Evolutionary conservation across 768 basidiomycete species (phyloP).

Genomic region (Suillus subaureus): DNA sequence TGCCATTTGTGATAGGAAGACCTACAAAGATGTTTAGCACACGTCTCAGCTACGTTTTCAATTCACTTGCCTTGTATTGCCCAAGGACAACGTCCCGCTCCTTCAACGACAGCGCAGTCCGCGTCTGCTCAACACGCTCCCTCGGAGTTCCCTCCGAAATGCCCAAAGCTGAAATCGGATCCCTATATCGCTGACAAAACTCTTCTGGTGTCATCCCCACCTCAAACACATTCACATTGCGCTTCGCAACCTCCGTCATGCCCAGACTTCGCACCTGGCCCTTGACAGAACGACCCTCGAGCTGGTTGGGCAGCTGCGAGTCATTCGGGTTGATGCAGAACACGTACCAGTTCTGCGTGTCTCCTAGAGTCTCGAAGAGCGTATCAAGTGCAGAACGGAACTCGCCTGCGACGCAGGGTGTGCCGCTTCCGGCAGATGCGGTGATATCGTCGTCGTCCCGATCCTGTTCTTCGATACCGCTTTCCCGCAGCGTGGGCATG

Average conservation of each 20-base stretch:
- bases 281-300: slow-evolving; percentile 90
- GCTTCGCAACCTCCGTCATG: slow-evolving; percentile 72
- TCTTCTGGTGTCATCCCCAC: slow-evolving; percentile 85
- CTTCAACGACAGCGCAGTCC: slow-evolving; percentile 54
- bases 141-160: slow-evolving; percentile 60
- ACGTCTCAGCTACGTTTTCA: neutral
- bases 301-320: slow-evolving; percentile 90
- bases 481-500: slow-evolving; percentile 38
- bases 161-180: slow-evolving; percentile 59
- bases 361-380: slow-evolving; percentile 84
- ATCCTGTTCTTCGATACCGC: slow-evolving; percentile 42
- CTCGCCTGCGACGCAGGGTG: slow-evolving; percentile 84
- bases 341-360: slow-evolving; percentile 89
- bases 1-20: slow-evolving; percentile 82
- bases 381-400: slow-evolving; percentile 85
- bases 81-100: slow-evolving; percentile 83
- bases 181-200: slow-evolving; percentile 81
- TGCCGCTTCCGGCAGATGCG: slow-evolving; percentile 33
- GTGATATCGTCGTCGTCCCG: slow-evolving; percentile 40
- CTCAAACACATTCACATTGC: slow-evolving; percentile 71
- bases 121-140: slow-evolving; percentile 62
- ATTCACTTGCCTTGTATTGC: slow-evolving; percentile 65
- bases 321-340: slow-evolving; percentile 96
- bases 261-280: slow-evolving; percentile 87
- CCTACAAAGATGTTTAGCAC: slow-evolving; percentile 46